Conservation (phyloP, 179 eudicot species). For the Pouteria campechiana region DNA sequence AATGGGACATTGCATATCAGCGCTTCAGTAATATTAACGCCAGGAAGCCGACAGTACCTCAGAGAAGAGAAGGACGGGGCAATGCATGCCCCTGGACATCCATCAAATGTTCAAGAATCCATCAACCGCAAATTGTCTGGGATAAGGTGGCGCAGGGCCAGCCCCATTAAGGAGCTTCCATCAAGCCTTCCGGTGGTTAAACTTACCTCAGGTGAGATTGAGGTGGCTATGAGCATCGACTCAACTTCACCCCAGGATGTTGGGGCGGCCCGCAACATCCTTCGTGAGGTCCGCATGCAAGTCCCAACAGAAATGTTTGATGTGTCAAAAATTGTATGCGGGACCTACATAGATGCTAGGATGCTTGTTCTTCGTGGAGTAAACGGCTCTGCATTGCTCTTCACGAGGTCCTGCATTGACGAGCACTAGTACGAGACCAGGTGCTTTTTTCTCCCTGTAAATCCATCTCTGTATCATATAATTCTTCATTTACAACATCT, state of each 20-base stretch:
- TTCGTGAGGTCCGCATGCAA: slow-evolving; percentile 60
- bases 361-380: slow-evolving; percentile 68
- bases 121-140: slow-evolving; percentile 37
- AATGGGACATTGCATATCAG: slow-evolving; percentile 33
- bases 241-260: slow-evolving; percentile 38
- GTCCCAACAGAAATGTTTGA: slow-evolving; percentile 93
- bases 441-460: no score
- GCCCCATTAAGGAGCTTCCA: slow-evolving; percentile 69
- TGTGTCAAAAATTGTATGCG: slow-evolving; percentile 76
- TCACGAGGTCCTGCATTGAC: slow-evolving; percentile 61
- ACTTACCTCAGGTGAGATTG: slow-evolving; percentile 43
- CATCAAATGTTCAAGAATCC: slow-evolving; percentile 17
- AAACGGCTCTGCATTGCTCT: slow-evolving; percentile 80
- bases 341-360: slow-evolving; percentile 81
- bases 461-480: no score
- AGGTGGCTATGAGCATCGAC: slow-evolving; percentile 36
- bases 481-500: no score
- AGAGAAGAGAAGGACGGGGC: slow-evolving; percentile 31
- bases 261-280: slow-evolving; percentile 31
- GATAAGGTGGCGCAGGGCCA: slow-evolving; percentile 65
- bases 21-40: slow-evolving; percentile 38
- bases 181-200: slow-evolving; percentile 82
- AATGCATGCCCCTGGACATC: slow-evolving; percentile 8
- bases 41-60: slow-evolving; percentile 59
- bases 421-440: no score